Evolutionary conservation across 192 early-diverging fungal species (phyloP), one percentile per base, ranked within the genome.

Genomic region (Backusella mclennaniae): DNA sequence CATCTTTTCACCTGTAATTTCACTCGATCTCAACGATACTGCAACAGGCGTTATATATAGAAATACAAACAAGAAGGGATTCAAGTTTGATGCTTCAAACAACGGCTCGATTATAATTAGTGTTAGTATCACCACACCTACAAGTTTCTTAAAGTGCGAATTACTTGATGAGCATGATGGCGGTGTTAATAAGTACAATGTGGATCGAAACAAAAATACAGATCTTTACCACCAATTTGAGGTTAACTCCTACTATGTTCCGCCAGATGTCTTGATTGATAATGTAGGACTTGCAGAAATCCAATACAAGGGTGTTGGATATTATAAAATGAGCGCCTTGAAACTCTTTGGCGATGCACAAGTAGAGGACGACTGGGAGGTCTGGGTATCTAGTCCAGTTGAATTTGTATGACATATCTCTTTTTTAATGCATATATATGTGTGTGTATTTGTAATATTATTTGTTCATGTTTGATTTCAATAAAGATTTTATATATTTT

Each of bases 261-360:
- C 31, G n/a, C 6, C 5, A 5, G 31, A 49, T 49, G 19, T 49
- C 46, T 49, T 49, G 46, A 49, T 49, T 6, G 19, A n/a, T 49
- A 49, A 49, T 21, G 1, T 7, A 17, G 46, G 17, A 21, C 46
- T 49, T 19, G 5, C 67, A 4, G 0, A 7, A 35, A 35, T 19
- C n/a, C 33, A 15, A 15, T 19, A 31, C 23, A 67, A 35, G n/a
- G 29, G 33, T 36, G 0, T 67, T 35, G 21, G 42, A 71, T 21
- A 31, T 63, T 38, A 68, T 76, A 31, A 35, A 36, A 36, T 77
- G 12, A 76, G 75, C 42, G 82, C 82, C 23, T 75, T 83, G 12
- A 76, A 79, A 23, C 49, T 77, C 1, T 66, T 83, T 44, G 82
- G 82, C 11, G 76, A 83, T 38, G 72, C 71, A n/a, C 42, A 73